Evolutionary conservation across 2,329 filamentous ascomycete genomes (phyloP).

Genomic region (Aureobasidium vineae): DNA sequence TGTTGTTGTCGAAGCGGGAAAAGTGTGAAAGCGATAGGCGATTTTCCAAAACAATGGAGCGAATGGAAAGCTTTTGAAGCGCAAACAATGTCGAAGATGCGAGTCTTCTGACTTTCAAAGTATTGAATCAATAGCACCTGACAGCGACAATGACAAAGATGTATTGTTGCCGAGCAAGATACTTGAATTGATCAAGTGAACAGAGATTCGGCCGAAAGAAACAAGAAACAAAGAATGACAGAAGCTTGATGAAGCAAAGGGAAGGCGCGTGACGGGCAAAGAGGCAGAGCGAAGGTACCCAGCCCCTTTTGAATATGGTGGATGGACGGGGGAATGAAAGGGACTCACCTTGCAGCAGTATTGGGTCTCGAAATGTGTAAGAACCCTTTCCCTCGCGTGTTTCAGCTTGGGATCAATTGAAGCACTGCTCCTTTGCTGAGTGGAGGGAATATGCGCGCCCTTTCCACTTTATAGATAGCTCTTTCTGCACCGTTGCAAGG

Average conservation of each 20-base stretch:
- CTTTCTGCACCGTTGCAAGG: constrained; percentile 19
- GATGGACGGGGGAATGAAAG: constrained; percentile 18
- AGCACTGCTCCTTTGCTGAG: constrained; percentile 26
- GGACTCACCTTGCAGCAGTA: constrained; percentile 27
- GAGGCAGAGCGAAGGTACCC: constrained; percentile 1
- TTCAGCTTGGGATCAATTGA: constrained; percentile 25
- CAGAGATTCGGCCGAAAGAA: constrained; percentile 18
- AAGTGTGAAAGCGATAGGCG: constrained; percentile 23
- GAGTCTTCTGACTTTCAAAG: constrained; percentile 23
- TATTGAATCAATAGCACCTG: constrained; percentile 24
- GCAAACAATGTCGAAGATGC: constrained; percentile 15
- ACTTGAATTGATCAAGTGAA: constrained; percentile 25
- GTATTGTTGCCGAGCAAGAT: constrained; percentile 24
- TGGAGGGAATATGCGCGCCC: constrained; percentile 21
- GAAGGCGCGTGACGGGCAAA: constrained; percentile 19
- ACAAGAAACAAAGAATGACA: constrained; percentile 25
- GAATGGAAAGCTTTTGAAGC: constrained; percentile 21
- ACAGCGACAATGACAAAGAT: constrained; percentile 26
- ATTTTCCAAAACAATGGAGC: constrained; percentile 20
- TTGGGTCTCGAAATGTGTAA: constrained; percentile 19
- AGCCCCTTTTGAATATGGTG: constrained; percentile 18
- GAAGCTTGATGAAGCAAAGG: neutral
- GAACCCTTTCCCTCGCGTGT: constrained; percentile 27
- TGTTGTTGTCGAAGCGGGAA: neutral
- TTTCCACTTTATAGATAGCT: constrained; percentile 21